Conservation (phyloP, 106 monocot genomes). For the Amphibolis antarctica region DNA sequence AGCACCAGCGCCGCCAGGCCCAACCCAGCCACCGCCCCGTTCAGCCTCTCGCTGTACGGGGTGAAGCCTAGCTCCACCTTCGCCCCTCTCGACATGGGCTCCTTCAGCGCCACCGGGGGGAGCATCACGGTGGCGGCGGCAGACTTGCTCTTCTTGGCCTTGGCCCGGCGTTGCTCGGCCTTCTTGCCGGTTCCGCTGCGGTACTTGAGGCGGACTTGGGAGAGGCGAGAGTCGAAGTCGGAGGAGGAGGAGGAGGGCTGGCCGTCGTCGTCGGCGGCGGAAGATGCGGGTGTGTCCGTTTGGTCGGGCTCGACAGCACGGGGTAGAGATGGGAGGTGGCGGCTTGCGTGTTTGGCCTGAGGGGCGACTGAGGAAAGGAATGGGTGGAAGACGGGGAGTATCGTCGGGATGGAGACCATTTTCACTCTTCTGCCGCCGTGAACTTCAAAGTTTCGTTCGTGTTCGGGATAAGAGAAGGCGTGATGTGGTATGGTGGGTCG, state of each 20-base stretch:
- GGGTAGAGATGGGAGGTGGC: background rate
- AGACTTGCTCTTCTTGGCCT: constrained; percentile 15
- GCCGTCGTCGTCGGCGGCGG: constrained; percentile 1
- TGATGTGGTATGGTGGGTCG: background rate
- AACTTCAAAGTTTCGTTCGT: no score
- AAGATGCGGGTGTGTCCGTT: background rate
- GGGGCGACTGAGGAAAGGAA: constrained; percentile 23
- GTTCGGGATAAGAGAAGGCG: background rate
- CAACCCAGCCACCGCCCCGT: constrained; percentile 57
- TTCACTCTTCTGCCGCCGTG: background rate
- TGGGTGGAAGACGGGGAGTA: constrained; percentile 24
- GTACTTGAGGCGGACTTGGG: constrained; percentile 60
- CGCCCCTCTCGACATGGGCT: constrained; percentile 34
- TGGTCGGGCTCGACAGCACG: constrained; percentile 9
- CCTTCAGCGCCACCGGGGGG: constrained; percentile 48
- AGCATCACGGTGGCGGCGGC: constrained; percentile 30
- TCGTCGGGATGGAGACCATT: constrained; percentile 9
- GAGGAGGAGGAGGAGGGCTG: constrained; percentile 14
- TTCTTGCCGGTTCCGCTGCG: constrained; percentile 76
- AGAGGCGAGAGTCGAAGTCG: constrained; percentile 44
- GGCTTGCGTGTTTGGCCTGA: background rate
- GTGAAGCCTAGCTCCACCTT: constrained; percentile 65
- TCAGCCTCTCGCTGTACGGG: constrained; percentile 72
- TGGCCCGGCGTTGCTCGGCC: constrained; percentile 48
- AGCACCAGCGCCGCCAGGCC: constrained; percentile 70